Evolutionary conservation across 2,329 filamentous ascomycete genomes (phyloP).

Genomic region (Cladophialophora bantiana): DNA sequence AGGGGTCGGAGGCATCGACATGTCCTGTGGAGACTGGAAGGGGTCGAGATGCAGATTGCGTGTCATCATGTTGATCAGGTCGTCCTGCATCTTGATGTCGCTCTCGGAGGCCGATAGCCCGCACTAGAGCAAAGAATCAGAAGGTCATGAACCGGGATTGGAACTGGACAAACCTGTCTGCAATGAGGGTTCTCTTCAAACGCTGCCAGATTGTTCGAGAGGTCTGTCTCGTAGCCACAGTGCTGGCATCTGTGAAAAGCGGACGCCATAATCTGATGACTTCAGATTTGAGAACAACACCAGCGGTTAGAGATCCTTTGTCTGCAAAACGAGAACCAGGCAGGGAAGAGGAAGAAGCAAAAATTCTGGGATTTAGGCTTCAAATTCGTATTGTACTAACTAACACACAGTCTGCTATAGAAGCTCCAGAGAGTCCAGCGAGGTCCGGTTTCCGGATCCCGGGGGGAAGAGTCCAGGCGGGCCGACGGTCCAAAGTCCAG

Average conservation of each 20-base stretch:
- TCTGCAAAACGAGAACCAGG: slow-evolving; percentile 38
- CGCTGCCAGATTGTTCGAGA: slow-evolving; percentile 46
- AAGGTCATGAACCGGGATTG: slow-evolving; percentile 36
- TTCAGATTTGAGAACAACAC: slow-evolving; percentile 27
- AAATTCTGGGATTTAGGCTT: slow-evolving; percentile 40
- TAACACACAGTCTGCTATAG: slow-evolving; percentile 40
- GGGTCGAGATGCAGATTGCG: slow-evolving; percentile 71
- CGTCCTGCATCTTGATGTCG: slow-evolving; percentile 74
- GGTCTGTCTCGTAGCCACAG: slow-evolving; percentile 49
- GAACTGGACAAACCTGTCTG: slow-evolving; percentile 48
- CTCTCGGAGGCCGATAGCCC: slow-evolving; percentile 51
- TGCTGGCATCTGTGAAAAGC: slow-evolving; percentile 50
- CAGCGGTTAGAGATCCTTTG: slow-evolving; percentile 33
- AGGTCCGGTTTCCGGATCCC: slow-evolving; percentile 29
- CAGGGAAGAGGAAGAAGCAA: slow-evolving; percentile 33
- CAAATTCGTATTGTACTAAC: slow-evolving; percentile 41
- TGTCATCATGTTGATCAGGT: slow-evolving; percentile 80
- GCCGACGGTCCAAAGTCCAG: slow-evolving; percentile 20
- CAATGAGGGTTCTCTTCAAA: slow-evolving; percentile 51
- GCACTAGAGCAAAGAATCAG: slow-evolving; percentile 46
- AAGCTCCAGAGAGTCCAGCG: slow-evolving; percentile 36
- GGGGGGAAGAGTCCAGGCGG: slow-evolving; percentile 10
- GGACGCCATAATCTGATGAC: slow-evolving; percentile 46
- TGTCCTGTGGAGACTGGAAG: slow-evolving; percentile 46
- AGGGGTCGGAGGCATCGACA: slow-evolving; percentile 41